A percentile compares a stretch with the other conserved stretches of the same genome.
Conservation (phyloP, 2,329 filamentous ascomycete species). For the Grosmannia clavigera region DNA sequence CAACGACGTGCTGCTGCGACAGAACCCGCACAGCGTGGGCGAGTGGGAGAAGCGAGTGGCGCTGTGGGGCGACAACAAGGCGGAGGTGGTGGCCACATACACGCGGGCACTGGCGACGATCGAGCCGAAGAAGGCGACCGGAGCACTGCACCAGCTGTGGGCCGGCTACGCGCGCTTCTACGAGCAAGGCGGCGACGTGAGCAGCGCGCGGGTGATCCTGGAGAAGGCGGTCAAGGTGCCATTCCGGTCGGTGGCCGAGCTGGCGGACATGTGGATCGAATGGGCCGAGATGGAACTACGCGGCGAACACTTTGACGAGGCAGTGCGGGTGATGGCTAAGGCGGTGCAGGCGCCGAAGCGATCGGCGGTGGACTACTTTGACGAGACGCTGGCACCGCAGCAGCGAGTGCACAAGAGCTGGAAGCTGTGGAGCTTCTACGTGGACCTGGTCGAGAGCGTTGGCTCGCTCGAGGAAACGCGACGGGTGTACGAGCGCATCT, state of each 20-base stretch:
- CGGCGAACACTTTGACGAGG: slow-evolving; percentile 90
- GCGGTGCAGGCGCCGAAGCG: slow-evolving; percentile 93
- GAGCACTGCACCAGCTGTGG: slow-evolving; percentile 91
- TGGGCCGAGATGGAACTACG: slow-evolving; percentile 98
- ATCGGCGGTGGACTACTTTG: slow-evolving; percentile 98
- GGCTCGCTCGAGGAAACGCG: slow-evolving; percentile 82
- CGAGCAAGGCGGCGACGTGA: slow-evolving; percentile 72
- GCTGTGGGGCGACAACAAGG: slow-evolving; percentile 87
- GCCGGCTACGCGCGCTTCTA: slow-evolving; percentile 96
- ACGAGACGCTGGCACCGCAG: slow-evolving; percentile 85
- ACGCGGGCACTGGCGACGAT: slow-evolving; percentile 88
- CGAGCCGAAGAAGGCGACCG: slow-evolving; percentile 85
- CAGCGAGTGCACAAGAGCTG: slow-evolving; percentile 97
- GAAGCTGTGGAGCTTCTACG: slow-evolving; percentile 99
- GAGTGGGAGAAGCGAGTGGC: slow-evolving; percentile 98
- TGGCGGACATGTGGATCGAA: slow-evolving; percentile 97
- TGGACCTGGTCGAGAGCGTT: slow-evolving; percentile 92
- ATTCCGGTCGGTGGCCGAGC: slow-evolving; percentile 92
- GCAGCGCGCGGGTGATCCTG: slow-evolving; percentile 82
- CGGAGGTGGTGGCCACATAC: slow-evolving; percentile 87
- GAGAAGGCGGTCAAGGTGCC: slow-evolving; percentile 97
- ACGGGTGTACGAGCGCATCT: slow-evolving; percentile 93
- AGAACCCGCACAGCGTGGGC: slow-evolving; percentile 90
- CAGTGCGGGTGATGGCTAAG: slow-evolving; percentile 92
- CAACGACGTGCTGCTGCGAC: slow-evolving; percentile 87